Evolutionary conservation across 371 early-diverging fungal species (phyloP).

Genomic region (Zancudomyces culisetae): DNA sequence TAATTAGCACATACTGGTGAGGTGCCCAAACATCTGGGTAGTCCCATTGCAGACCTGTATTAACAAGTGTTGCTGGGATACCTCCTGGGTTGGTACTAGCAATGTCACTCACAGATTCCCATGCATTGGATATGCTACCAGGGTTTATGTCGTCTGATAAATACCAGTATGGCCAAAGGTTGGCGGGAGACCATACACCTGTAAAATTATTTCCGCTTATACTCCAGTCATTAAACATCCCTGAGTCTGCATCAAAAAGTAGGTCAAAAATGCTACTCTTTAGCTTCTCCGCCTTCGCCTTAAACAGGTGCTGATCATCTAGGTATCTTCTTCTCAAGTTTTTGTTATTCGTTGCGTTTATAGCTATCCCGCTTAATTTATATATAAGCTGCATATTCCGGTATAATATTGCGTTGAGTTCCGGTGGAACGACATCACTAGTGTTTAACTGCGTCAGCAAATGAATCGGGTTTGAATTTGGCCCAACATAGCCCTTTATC

Average conservation of each 20-base stretch:
- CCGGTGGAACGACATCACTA: slow-evolving; percentile 52
- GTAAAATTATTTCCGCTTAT: slow-evolving; percentile 8
- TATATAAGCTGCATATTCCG: slow-evolving; percentile 39
- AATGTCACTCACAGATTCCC: neutral
- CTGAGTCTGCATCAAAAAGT: neutral
- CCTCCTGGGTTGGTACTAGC: slow-evolving; percentile 31
- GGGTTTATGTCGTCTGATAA: slow-evolving; percentile 9
- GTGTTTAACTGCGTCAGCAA: slow-evolving; percentile 28
- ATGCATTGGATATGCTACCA: slow-evolving; percentile 5
- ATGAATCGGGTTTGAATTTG: too few relatives aligned
- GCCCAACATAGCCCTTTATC: slow-evolving; percentile 16
- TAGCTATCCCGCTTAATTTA: slow-evolving; percentile 23
- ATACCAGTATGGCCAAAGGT: slow-evolving; percentile 26
- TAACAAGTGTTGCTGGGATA: slow-evolving; percentile 36
- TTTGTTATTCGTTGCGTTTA: neutral
- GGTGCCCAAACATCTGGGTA: slow-evolving; percentile 70
- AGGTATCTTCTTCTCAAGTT: neutral
- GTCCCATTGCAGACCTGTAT: slow-evolving; percentile 71
- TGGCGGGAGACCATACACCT: slow-evolving; percentile 8
- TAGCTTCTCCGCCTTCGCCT: neutral
- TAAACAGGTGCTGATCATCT: neutral
- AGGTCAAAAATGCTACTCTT: neutral
- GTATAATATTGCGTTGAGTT: slow-evolving; percentile 70
- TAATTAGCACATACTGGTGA: slow-evolving; percentile 30
- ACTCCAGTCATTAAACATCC: slow-evolving; percentile 33